Percentiles rank a stretch among this genome's conserved stretches.
phyloP scores from a whole-genome alignment of 148 eudicot genomes.

The Rhododendron griersonianum region DNA sequence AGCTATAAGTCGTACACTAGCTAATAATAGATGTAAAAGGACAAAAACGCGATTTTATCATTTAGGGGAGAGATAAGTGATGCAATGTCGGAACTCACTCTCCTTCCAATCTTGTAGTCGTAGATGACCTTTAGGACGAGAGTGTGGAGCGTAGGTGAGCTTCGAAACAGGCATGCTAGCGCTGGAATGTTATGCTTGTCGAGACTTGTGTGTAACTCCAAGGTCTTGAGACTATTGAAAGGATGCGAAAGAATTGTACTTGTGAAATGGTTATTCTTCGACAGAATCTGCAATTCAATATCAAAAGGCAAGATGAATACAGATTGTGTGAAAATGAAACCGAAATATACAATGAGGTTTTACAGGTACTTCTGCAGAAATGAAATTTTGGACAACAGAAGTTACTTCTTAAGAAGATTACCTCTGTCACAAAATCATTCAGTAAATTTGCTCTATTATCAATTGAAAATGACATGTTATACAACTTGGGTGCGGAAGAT shows the following conservation, averaged over 20 bases:
- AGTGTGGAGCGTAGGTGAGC: constrained; percentile 38
- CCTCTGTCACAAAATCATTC: background rate
- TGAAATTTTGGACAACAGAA: background rate
- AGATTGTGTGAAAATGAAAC: background rate
- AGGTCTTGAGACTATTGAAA: constrained; percentile 21
- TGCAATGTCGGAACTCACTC: constrained; percentile 20
- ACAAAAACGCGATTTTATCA: background rate
- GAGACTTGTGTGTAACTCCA: constrained; percentile 30
- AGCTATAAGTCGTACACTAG: background rate
- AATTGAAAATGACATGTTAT: no score
- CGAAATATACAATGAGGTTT: background rate
- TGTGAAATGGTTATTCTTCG: constrained; percentile 20
- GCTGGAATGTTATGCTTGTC: constrained; percentile 26
- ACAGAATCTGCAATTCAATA: constrained; percentile 34
- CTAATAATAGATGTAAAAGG: background rate
- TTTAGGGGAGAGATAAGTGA: background rate
- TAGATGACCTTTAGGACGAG: constrained; percentile 33
- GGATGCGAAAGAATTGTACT: constrained; percentile 16
- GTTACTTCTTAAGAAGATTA: background rate
- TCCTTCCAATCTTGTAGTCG: constrained; percentile 20
- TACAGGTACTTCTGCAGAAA: background rate
- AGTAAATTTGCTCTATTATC: no score
- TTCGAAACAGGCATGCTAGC: constrained; percentile 39
- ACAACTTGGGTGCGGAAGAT: no score
- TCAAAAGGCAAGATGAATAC: background rate